Evolutionary conservation across 345 rosid genomes (phyloP).

Genomic region (Salix viminalis): DNA sequence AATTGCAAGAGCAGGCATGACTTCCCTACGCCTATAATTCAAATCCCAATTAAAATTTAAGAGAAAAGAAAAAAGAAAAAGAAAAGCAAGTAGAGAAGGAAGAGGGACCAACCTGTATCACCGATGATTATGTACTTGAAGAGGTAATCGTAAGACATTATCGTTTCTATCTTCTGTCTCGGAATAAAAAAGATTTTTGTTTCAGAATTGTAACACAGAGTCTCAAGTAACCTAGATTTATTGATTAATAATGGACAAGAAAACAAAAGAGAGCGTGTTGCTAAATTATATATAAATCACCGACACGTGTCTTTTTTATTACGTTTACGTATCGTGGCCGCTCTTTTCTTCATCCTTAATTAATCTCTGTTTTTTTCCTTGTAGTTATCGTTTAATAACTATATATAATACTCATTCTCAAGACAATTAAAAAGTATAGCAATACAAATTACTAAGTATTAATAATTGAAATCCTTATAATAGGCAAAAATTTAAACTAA

Average conservation of each 20-base stretch:
- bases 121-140: constrained; percentile 72
- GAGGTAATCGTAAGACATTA: constrained; percentile 70
- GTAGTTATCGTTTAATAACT: no score
- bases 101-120: constrained; percentile 35
- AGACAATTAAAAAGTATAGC: no score
- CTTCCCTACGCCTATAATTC: constrained; percentile 55
- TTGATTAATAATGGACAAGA: not conserved
- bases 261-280: no score
- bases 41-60: not conserved
- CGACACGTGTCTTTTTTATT: no score
- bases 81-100: not conserved
- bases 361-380: no score
- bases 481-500: no score
- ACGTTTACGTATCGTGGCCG: no score
- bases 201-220: not conserved
- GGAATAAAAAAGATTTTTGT: not conserved
- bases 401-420: no score
- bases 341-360: no score
- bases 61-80: not conserved
- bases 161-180: not conserved
- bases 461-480: no score
- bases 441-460: no score
- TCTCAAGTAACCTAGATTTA: not conserved
- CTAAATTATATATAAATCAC: no score
- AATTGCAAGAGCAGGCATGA: constrained; percentile 67